Conservation (phyloP, 1,139 yeast genomes). For the Candida sanyaensis region DNA sequence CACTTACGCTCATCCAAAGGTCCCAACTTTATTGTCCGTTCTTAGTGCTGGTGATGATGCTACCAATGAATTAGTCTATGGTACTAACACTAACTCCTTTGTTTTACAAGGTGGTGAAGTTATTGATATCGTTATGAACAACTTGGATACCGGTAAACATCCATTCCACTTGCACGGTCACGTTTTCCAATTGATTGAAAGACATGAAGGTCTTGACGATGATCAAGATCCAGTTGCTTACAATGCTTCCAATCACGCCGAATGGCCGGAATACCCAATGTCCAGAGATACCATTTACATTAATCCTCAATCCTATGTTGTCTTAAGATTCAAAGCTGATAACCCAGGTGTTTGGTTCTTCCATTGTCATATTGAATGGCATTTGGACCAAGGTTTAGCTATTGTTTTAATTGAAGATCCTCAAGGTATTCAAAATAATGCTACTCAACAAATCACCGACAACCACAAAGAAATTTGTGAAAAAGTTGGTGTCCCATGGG, state of each 20-base stretch:
- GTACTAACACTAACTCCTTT: conserved; percentile 65
- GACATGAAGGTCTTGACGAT: conserved; percentile 55
- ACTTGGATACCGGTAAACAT: conserved; percentile 80
- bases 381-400: conserved; percentile 84
- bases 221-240: conserved; percentile 54
- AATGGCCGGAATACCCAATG: conserved; percentile 63
- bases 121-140: conserved; percentile 72
- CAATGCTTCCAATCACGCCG: conserved; percentile 47
- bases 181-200: conserved; percentile 69
- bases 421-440: conserved; percentile 41
- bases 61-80: conserved; percentile 54
- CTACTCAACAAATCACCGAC: conserved; percentile 39
- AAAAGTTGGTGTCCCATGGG: conserved; percentile 39
- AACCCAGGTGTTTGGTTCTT: conserved; percentile 93
- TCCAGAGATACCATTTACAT: conserved; percentile 67
- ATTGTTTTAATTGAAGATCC: conserved; percentile 77
- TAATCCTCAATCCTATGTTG: conserved; percentile 65
- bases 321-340: conserved; percentile 68
- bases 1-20: conserved; percentile 62
- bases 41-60: conserved; percentile 52
- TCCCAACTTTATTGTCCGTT: conserved; percentile 65
- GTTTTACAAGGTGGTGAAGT: conserved; percentile 63
- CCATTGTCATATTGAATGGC: conserved; percentile 97
- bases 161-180: conserved; percentile 96
- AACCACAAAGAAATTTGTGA: conserved; percentile 52